These are phyloP conservation scores for Globisporangium barbulae DNA, from an alignment of 352 stramenopile genomes.

Conservation along the genomic window DNA sequence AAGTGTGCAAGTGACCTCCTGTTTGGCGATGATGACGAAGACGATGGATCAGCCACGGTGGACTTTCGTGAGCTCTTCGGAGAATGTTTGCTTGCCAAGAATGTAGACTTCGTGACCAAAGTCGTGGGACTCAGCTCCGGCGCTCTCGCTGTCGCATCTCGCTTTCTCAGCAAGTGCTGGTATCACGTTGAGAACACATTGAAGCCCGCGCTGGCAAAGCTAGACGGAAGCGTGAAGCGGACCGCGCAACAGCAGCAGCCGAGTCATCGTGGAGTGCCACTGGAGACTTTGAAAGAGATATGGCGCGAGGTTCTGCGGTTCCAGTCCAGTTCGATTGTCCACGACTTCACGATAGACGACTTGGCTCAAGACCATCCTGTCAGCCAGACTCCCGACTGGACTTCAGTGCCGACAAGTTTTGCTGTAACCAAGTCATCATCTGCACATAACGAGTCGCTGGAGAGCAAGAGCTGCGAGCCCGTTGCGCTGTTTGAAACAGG, in stretches of 20 bases:
- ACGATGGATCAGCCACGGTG: neutral
- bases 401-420: neutral
- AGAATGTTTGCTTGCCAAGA: neutral
- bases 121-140: constrained; percentile 7
- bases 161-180: constrained; percentile 7
- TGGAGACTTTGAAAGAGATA: constrained; percentile 2
- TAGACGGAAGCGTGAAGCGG: neutral
- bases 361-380: neutral
- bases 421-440: neutral
- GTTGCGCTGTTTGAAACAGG: constrained; percentile 16
- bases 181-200: constrained; percentile 3
- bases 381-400: neutral
- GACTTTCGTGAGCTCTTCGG: constrained; percentile 3
- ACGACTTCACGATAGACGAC: neutral
- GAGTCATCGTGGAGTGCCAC: neutral
- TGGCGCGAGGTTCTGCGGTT: constrained; percentile 8
- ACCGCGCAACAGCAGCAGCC: neutral
- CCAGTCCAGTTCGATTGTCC: neutral
- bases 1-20: neutral
- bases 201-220: neutral
- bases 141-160: constrained; percentile 2
- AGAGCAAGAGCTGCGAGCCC: neutral
- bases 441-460: neutral
- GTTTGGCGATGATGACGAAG: neutral
- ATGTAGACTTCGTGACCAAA: neutral